phyloP scores from a whole-genome alignment of 352 stramenopile species.

The Blastocystis sp. region DNA sequence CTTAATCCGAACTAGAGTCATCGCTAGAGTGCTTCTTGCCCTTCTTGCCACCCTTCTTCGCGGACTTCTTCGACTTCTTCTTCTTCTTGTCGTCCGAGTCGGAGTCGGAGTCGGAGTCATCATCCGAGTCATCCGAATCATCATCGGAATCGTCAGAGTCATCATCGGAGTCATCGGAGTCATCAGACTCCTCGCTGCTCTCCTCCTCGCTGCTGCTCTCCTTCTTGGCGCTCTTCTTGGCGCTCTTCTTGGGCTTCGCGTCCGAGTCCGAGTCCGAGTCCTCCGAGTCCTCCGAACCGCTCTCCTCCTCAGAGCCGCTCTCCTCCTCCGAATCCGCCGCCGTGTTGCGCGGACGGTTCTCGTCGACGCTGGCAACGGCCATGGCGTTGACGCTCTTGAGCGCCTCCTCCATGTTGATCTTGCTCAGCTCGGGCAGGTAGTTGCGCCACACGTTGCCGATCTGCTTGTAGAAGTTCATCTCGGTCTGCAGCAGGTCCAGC shows the following conservation, averaged over 20 bases:
- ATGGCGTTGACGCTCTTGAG: background rate
- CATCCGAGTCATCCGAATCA: slow-evolving; percentile 15
- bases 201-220: too few species aligned
- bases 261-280: too few species aligned
- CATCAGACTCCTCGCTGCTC: slow-evolving; percentile 8
- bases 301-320: background rate
- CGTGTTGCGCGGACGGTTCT: slow-evolving; percentile 21
- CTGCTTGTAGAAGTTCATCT: slow-evolving; percentile 42
- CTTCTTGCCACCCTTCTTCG: slow-evolving; percentile 44
- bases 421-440: slow-evolving; percentile 42
- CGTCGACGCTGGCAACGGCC: slow-evolving; percentile 14
- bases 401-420: slow-evolving; percentile 53
- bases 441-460: slow-evolving; percentile 56
- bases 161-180: slow-evolving; percentile 44
- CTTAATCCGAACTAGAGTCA: slow-evolving; percentile 63
- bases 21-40: slow-evolving; percentile 32
- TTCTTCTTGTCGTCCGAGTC: slow-evolving; percentile 53
- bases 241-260: background rate
- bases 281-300: too few species aligned
- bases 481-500: slow-evolving; percentile 31
- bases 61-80: background rate
- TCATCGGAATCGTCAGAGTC: slow-evolving; percentile 13
- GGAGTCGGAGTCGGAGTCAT: background rate
- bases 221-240: too few species aligned
- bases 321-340: background rate